These are phyloP conservation scores for Pythium aristosporum DNA, from an alignment of 352 stramenopile species.

Conservation along the genomic window DNA sequence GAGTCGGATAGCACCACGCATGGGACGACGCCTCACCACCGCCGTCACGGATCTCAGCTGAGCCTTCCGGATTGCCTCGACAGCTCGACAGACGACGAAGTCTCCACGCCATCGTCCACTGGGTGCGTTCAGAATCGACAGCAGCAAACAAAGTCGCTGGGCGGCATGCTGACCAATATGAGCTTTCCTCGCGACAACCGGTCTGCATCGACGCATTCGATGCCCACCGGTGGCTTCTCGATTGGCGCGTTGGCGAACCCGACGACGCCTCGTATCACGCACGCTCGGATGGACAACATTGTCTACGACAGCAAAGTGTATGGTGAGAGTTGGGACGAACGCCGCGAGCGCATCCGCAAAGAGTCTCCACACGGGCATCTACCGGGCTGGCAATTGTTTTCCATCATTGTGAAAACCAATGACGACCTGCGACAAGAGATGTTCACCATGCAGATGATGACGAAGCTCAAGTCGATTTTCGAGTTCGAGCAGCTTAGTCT, in stretches of 20 bases:
- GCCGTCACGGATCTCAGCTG: constrained; percentile 28
- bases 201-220: constrained; percentile 18
- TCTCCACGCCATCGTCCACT: constrained; percentile 12
- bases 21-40: constrained; percentile 22
- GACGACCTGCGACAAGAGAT: constrained; percentile 97
- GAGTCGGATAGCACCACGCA: constrained; percentile 20
- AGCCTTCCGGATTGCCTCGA: constrained; percentile 26
- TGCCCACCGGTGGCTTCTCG: constrained; percentile 20
- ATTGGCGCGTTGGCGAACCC: constrained; percentile 5
- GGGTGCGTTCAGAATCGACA: background rate
- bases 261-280: constrained; percentile 12
- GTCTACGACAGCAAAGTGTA: constrained; percentile 83
- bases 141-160: constrained; percentile 7
- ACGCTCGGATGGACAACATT: constrained; percentile 54
- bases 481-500: constrained; percentile 89
- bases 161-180: constrained; percentile 26
- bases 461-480: constrained; percentile 94
- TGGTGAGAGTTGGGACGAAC: constrained; percentile 68
- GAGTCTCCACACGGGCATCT: constrained; percentile 78
- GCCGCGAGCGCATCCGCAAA: constrained; percentile 52
- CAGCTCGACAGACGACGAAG: constrained; percentile 14
- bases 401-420: constrained; percentile 97
- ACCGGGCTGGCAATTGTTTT: constrained; percentile 88
- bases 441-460: constrained; percentile 97
- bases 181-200: constrained; percentile 23